Base-by-base conservation (phyloP, 2,329 filamentous ascomycete genomes). In the Neopestalotiopsis clavispora region DNA sequence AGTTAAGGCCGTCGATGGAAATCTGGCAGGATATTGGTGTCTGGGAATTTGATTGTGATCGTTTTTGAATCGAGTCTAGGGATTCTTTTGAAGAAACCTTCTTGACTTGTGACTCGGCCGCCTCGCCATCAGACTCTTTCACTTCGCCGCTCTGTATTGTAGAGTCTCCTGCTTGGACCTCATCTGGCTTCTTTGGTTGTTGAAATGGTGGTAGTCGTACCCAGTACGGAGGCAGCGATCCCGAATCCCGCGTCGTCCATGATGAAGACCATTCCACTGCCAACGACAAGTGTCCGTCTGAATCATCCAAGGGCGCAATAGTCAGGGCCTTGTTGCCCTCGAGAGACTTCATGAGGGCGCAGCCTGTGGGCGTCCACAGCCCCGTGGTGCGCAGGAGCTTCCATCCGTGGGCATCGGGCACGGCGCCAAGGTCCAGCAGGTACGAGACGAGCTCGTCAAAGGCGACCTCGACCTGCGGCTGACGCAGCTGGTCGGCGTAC, bases 381-480 rank as follows among this genome's bases (percentile, higher is more conserved):
- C 89, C 89, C 4, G 86, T 86, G 0, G 84, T 85, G 32, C 87
- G 82, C 68, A 91, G 71, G 71, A 90, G 78, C 56, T 84, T 84
- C 84, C 88, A 90, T 2, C 88, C 89, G 64, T 87, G 86, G 0
- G 86, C 77, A 68, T 90, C 86, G 0, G 89, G 89, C 2, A 89
- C 80, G 1, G 89, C 90, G 2, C 90, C 90, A 9, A 90, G 81
- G 75, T 92, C 90, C 1, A 92, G 77, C 45, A 92, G 78, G 69
- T 91, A 91, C 32, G 83, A 85, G 0, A 92, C 79, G 3, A 92
- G 79, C 71, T 90, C 86, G 69, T 89, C 87, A 72, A 92, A 90
- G 0, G 78, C 80, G 1, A 86, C 78, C 38, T 87, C 85, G 17
- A 85, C 85, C 75, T 87, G 85, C 0, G 85, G 85, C 75, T 87